These are phyloP conservation scores for Apiospora kogelbergensis DNA, from an alignment of 2,329 filamentous ascomycete species.

Conservation along the genomic window DNA sequence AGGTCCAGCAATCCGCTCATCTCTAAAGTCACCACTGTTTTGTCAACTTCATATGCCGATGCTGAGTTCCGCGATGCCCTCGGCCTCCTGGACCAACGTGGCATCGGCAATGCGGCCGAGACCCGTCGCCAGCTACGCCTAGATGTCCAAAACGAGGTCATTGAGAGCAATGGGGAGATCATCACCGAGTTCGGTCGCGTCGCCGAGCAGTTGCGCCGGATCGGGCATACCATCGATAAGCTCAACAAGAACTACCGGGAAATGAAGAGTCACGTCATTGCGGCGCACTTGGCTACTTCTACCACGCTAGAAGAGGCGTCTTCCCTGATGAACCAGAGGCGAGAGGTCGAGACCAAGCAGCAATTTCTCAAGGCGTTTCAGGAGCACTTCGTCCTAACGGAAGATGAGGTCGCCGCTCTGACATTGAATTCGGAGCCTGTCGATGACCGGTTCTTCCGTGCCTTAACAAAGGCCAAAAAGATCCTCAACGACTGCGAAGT, in stretches of 20 bases:
- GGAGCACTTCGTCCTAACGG: slow-evolving; percentile 79
- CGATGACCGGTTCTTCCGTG: slow-evolving; percentile 78
- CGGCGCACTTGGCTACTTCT: slow-evolving; percentile 72
- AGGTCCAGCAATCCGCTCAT: slow-evolving; percentile 66
- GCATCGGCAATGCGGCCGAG: slow-evolving; percentile 72
- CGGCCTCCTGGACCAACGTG: slow-evolving; percentile 71
- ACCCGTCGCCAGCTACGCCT: slow-evolving; percentile 77
- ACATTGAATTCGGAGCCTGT: slow-evolving; percentile 80
- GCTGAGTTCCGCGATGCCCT: slow-evolving; percentile 87
- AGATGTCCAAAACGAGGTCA: slow-evolving; percentile 87
- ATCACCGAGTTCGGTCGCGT: slow-evolving; percentile 86
- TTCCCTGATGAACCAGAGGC: slow-evolving; percentile 69
- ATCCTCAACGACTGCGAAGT: slow-evolving; percentile 89
- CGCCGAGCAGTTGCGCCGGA: slow-evolving; percentile 86
- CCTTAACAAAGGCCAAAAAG: slow-evolving; percentile 77
- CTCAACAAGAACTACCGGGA: slow-evolving; percentile 78
- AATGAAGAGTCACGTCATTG: slow-evolving; percentile 74
- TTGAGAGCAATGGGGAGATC: slow-evolving; percentile 87
- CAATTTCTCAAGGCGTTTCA: slow-evolving; percentile 75
- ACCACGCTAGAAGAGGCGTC: slow-evolving; percentile 77
- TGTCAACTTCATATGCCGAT: slow-evolving; percentile 91
- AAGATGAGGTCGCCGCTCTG: slow-evolving; percentile 73
- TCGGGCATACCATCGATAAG: slow-evolving; percentile 74
- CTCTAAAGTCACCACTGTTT: slow-evolving; percentile 78
- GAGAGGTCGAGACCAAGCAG: slow-evolving; percentile 77